Percentiles rank a stretch among this genome's conserved stretches.
phyloP scores from a whole-genome alignment of 495 filamentous ascomycete genomes.

The Penicillium verhagenii region DNA sequence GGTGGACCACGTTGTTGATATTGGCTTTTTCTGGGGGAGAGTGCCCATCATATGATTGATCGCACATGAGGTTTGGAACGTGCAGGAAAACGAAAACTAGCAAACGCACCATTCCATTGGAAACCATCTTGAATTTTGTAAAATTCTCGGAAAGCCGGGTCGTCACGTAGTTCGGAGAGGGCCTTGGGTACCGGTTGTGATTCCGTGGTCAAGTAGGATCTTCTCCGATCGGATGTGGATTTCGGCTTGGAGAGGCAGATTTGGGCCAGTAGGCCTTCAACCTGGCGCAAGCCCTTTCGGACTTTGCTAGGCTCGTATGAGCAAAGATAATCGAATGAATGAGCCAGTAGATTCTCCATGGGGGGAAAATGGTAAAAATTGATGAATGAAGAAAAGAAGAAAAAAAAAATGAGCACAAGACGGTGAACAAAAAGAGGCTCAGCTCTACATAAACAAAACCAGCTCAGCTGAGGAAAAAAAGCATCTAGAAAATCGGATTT shows the following conservation, averaged over 20 bases:
- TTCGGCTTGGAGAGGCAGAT: slow-evolving; percentile 76
- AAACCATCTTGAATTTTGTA: slow-evolving; percentile 96
- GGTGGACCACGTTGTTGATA: no score
- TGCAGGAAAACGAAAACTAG: neutral
- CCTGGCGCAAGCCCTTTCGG: slow-evolving; percentile 89
- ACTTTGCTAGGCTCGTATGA: slow-evolving; percentile 88
- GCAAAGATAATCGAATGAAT: slow-evolving; percentile 95
- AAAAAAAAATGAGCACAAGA: neutral
- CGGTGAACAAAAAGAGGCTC: neutral
- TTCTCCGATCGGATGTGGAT: slow-evolving; percentile 41
- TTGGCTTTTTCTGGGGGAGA: no score
- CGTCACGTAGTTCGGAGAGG: slow-evolving; percentile 67
- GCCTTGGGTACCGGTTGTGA: slow-evolving; percentile 57
- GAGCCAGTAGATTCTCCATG: slow-evolving; percentile 91
- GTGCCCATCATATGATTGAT: no score
- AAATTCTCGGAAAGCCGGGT: slow-evolving; percentile 93
- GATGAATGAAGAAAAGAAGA: neutral
- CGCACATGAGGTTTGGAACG: no score
- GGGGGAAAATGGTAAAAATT: no score
- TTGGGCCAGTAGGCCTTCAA: slow-evolving; percentile 93
- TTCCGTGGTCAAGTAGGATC: slow-evolving; percentile 36
- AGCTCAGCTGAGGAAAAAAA: neutral
- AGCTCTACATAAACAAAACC: slow-evolving; percentile 2
- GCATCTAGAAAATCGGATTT: neutral
- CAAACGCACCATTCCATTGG: slow-evolving; percentile 80